phyloP scores from a whole-genome alignment of 345 rosid species.

The Camelina laxa region DNA sequence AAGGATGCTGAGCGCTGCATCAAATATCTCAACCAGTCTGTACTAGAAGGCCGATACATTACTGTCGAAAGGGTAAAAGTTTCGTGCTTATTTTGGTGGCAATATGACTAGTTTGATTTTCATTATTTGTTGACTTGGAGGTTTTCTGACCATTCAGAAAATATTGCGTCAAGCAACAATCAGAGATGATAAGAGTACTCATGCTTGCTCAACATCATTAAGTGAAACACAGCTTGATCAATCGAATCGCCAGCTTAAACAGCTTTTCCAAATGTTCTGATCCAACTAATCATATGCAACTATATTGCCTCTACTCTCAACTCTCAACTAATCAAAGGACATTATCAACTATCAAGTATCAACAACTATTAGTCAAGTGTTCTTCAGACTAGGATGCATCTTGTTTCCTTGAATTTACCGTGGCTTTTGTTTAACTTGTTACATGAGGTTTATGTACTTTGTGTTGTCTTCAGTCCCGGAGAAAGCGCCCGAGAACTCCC shows the following conservation, averaged over 20 bases:
- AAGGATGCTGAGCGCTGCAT: constrained; percentile 92
- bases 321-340: constrained; percentile 96
- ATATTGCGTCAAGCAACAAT: constrained; percentile 91
- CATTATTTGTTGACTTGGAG: constrained; percentile 71
- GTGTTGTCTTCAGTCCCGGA: constrained; percentile 79
- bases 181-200: constrained; percentile 76
- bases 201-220: constrained; percentile 72
- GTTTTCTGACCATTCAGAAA: constrained; percentile 98
- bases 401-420: constrained; percentile 22
- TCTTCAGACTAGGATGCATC: constrained; percentile 43
- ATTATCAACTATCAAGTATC: constrained; percentile 56
- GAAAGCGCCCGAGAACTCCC: constrained; percentile 97
- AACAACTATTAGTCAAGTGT: constrained; percentile 77
- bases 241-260: constrained; percentile 80
- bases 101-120: constrained; percentile 39
- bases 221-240: constrained; percentile 96
- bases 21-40: constrained; percentile 95
- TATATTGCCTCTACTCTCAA: constrained; percentile 58
- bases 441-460: constrained; percentile 38
- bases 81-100: constrained; percentile 24
- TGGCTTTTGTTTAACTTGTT: not conserved
- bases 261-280: constrained; percentile 93
- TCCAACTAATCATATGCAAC: constrained; percentile 86
- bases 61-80: constrained; percentile 94
- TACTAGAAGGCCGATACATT: constrained; percentile 91